Evolutionary conservation across 2,329 filamentous ascomycete species (phyloP).

Genomic region (Sporothrix mexicana): DNA sequence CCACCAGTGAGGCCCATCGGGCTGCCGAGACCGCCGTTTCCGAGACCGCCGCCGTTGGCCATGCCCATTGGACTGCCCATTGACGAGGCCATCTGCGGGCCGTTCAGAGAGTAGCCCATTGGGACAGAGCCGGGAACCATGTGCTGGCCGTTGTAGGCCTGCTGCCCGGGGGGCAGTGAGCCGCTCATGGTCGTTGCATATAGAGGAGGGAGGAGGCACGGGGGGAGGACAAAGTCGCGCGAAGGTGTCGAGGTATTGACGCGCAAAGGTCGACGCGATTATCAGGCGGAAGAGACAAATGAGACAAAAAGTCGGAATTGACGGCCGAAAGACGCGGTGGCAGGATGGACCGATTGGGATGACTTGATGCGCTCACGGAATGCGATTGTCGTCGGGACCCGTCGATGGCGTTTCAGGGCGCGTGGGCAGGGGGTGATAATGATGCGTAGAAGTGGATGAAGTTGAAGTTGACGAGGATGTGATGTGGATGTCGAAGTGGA

Average conservation of each 20-base stretch:
- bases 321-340: neutral
- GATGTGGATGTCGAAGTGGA: neutral
- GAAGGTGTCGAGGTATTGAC: neutral
- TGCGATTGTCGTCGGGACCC: neutral
- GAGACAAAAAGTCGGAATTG: neutral
- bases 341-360: neutral
- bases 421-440: conserved; percentile 5
- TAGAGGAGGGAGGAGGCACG: conserved; percentile 20
- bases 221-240: neutral
- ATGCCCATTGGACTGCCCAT: conserved; percentile 27
- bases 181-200: conserved; percentile 49
- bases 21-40: conserved; percentile 20
- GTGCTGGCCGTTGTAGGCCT: conserved; percentile 49
- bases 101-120: conserved; percentile 35
- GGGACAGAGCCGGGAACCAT: conserved; percentile 35
- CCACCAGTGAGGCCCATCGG: conserved; percentile 27
- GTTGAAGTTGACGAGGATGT: neutral
- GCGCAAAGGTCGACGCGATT: neutral
- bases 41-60: conserved; percentile 15
- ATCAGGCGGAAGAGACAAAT: neutral
- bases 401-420: conserved; percentile 23
- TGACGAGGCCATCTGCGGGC: conserved; percentile 32
- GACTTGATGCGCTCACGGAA: neutral
- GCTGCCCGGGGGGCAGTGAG: conserved; percentile 49
- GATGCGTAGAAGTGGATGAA: neutral